Percentiles rank a stretch among this genome's conserved stretches.
Evolutionary conservation across 495 filamentous ascomycete species (phyloP).

Genomic region (Aspergillus homomorphus): DNA sequence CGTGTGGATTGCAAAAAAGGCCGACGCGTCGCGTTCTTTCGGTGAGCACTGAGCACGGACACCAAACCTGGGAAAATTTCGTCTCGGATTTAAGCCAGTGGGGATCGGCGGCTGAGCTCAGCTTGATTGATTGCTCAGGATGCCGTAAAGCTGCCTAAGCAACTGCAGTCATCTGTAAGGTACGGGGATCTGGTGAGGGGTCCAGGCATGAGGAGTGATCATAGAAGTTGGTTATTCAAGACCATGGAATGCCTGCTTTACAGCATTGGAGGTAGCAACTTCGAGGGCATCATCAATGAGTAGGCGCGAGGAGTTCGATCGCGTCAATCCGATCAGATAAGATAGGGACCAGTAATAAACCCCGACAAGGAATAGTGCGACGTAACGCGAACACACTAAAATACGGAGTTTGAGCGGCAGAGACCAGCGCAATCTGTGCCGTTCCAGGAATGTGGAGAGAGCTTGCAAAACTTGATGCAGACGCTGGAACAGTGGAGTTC

Average conservation of each 20-base stretch:
- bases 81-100: conserved; percentile 1
- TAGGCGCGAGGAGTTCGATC: background rate
- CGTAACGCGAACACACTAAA: background rate
- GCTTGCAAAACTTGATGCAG: background rate
- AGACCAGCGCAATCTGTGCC: background rate
- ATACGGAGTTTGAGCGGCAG: background rate
- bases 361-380: background rate
- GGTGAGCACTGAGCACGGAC: background rate
- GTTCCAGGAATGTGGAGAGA: conserved; percentile 14
- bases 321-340: conserved; percentile 3
- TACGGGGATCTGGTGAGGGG: background rate
- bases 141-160: background rate
- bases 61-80: background rate
- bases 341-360: background rate
- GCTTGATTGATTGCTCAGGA: conserved; percentile 1
- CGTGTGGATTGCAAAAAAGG: background rate
- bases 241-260: background rate
- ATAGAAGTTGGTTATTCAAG: background rate
- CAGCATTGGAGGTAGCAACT: too few species aligned
- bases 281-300: background rate
- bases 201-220: background rate
- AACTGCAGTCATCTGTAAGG: conserved; percentile 4
- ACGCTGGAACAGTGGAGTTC: conserved; percentile 7
- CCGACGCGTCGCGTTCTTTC: background rate
- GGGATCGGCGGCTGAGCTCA: conserved; percentile 2